Conservation (phyloP, 208 protist genomes). For the Trypanosoma boissoni region DNA sequence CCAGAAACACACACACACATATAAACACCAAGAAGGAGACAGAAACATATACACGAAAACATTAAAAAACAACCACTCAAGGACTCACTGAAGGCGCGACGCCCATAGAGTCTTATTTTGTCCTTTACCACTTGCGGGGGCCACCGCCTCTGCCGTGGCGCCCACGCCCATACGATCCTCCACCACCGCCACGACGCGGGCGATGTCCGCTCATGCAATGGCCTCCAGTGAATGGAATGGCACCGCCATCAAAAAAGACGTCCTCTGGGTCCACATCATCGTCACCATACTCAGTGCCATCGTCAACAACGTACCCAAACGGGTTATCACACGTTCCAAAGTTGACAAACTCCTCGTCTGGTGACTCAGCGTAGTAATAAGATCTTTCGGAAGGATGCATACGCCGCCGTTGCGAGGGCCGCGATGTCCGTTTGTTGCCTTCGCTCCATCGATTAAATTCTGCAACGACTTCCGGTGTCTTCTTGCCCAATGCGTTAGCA, state of each 20-base stretch:
- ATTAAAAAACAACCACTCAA: too few species aligned
- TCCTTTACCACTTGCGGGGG: slow-evolving; percentile 2
- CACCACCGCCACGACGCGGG: slow-evolving; percentile 8
- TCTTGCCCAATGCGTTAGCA: slow-evolving; percentile 79
- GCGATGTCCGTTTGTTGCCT: slow-evolving; percentile 39
- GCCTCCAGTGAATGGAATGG: slow-evolving; percentile 51
- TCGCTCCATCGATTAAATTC: slow-evolving; percentile 87
- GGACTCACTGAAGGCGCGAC: too few species aligned
- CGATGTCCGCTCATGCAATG: slow-evolving; percentile 62
- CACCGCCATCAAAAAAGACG: slow-evolving; percentile 31
- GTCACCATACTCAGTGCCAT: slow-evolving; percentile 8
- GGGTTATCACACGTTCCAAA: slow-evolving; percentile 39
- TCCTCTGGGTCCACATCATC: slow-evolving; percentile 21
- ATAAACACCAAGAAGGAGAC: background rate
- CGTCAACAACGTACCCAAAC: slow-evolving; percentile 45
- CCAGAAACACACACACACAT: background rate
- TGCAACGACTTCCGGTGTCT: slow-evolving; percentile 47
- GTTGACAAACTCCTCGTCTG: slow-evolving; percentile 40
- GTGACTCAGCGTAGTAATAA: slow-evolving; percentile 75
- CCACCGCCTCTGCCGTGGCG: slow-evolving; percentile 9
- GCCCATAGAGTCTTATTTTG: too few species aligned
- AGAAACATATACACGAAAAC: too few species aligned
- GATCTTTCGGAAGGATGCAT: background rate
- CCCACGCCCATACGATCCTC: background rate
- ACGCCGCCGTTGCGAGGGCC: slow-evolving; percentile 12